Evolutionary conservation across 2,329 filamentous ascomycete species (phyloP).

Genomic region (Neofusicoccum sp.): DNA sequence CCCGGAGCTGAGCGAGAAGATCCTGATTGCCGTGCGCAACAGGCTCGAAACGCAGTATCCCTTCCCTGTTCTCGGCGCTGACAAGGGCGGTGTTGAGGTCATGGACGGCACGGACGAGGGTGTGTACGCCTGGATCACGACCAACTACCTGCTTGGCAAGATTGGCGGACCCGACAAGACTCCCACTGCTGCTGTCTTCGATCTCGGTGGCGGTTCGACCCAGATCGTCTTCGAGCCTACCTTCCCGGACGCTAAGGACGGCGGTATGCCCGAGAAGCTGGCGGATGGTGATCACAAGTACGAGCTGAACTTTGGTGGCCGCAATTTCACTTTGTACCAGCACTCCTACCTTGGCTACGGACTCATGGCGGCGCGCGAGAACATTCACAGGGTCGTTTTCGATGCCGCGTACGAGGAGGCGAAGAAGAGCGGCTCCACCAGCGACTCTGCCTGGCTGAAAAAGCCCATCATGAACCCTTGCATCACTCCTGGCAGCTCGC

Average conservation of each 20-base stretch:
- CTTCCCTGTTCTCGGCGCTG: constrained; percentile 86
- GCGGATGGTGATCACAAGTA: constrained; percentile 95
- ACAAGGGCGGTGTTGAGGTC: constrained; percentile 85
- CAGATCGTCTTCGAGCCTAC: constrained; percentile 98
- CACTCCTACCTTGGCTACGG: constrained; percentile 97
- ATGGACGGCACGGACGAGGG: constrained; percentile 98
- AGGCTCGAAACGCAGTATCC: constrained; percentile 87
- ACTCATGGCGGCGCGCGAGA: constrained; percentile 88
- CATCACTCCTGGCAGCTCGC: constrained; percentile 75
- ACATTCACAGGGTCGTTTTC: constrained; percentile 75
- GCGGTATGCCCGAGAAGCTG: constrained; percentile 82
- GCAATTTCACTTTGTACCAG: constrained; percentile 90
- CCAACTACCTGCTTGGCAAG: constrained; percentile 96
- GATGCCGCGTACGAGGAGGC: constrained; percentile 66
- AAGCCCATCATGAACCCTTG: constrained; percentile 79
- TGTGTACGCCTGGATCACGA: constrained; percentile 98
- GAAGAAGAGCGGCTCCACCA: constrained; percentile 38
- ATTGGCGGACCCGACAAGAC: constrained; percentile 89
- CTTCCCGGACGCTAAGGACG: constrained; percentile 69
- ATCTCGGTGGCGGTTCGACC: constrained; percentile 93
- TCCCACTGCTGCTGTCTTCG: constrained; percentile 90
- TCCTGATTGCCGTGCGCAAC: constrained; percentile 77
- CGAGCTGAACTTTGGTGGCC: constrained; percentile 82
- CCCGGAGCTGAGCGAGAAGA: constrained; percentile 73
- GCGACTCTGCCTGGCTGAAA: constrained; percentile 62